These are phyloP conservation scores for Anthostomella pinea DNA, from an alignment of 2,329 filamentous ascomycete genomes.

Conservation along the genomic window DNA sequence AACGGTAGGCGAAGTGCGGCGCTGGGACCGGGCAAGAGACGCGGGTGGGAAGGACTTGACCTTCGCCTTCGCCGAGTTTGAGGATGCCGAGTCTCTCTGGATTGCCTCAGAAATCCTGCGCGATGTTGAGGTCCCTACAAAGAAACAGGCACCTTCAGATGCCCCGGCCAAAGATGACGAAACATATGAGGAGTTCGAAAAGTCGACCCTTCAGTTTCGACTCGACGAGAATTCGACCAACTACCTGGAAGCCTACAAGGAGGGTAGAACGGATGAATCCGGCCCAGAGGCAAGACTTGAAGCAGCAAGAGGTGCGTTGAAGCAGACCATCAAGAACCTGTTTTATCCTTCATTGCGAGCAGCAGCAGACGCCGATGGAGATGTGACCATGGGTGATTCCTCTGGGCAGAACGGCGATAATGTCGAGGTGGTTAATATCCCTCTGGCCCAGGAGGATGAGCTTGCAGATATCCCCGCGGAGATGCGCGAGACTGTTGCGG, in stretches of 20 bases:
- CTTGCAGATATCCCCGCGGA: conserved; percentile 92
- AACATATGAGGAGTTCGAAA: conserved; percentile 58
- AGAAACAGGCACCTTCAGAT: conserved; percentile 61
- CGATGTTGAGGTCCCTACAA: conserved; percentile 76
- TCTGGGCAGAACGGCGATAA: conserved; percentile 56
- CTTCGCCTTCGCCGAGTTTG: conserved; percentile 95
- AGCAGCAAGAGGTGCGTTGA: conserved; percentile 64
- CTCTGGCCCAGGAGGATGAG: conserved; percentile 85
- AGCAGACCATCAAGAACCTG: conserved; percentile 66
- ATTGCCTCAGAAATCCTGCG: conserved; percentile 81
- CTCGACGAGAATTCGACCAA: conserved; percentile 80
- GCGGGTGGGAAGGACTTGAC: conserved; percentile 67
- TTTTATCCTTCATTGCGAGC: conserved; percentile 61
- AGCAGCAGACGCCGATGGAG: conserved; percentile 61
- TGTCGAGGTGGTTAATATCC: conserved; percentile 86
- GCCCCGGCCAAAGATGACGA: conserved; percentile 42
- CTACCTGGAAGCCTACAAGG: conserved; percentile 80
- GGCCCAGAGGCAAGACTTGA: conserved; percentile 67
- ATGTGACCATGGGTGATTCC: conserved; percentile 65
- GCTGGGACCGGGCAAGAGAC: conserved; percentile 79
- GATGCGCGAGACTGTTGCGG: conserved; percentile 91
- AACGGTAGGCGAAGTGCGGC: conserved; percentile 73
- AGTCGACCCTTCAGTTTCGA: conserved; percentile 66
- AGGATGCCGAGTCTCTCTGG: conserved; percentile 83
- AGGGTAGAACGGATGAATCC: conserved; percentile 61